Evolutionary conservation across 768 basidiomycete genomes (phyloP).

Genomic region (Mycena metata): DNA sequence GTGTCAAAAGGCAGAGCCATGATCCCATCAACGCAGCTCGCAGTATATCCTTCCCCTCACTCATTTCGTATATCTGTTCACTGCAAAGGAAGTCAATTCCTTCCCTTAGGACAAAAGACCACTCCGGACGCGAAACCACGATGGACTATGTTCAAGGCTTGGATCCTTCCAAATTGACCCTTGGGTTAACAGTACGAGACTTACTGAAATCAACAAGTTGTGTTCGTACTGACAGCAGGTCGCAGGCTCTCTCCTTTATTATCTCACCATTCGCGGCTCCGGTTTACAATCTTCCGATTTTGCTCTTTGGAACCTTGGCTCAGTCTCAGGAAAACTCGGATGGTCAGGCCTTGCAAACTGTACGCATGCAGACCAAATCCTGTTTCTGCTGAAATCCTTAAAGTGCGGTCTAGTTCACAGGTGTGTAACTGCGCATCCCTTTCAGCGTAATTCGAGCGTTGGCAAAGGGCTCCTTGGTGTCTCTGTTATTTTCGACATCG

Average conservation of each 20-base stretch:
- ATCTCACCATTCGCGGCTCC: slow-evolving; percentile 70
- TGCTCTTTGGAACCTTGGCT: slow-evolving; percentile 81
- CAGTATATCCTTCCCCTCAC: slow-evolving; percentile 19
- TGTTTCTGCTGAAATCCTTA: too few species aligned
- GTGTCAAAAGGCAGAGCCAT: slow-evolving; percentile 64
- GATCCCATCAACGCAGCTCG: too few species aligned
- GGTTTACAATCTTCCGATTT: slow-evolving; percentile 85
- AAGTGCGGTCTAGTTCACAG: slow-evolving; percentile 17
- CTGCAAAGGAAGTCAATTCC: too few species aligned
- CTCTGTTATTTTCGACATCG: slow-evolving; percentile 76
- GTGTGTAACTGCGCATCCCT: slow-evolving; percentile 5
- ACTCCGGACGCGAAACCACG: too few species aligned
- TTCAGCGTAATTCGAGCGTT: slow-evolving; percentile 43
- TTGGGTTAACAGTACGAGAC: slow-evolving; percentile 68
- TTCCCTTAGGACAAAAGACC: too few species aligned
- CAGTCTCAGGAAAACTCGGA: slow-evolving; percentile 72
- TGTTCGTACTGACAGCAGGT: not conserved
- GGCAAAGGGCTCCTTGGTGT: slow-evolving; percentile 73
- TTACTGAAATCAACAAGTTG: not conserved
- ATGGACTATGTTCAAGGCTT: slow-evolving; percentile 81
- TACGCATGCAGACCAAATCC: slow-evolving; percentile 46
- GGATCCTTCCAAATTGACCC: slow-evolving; percentile 78
- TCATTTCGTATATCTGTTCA: too few species aligned
- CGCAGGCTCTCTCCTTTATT: slow-evolving; percentile 72
- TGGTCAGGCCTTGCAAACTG: slow-evolving; percentile 75